Evolutionary conservation across 257 asterid species (phyloP).

Genomic region (Plantago elongata): DNA sequence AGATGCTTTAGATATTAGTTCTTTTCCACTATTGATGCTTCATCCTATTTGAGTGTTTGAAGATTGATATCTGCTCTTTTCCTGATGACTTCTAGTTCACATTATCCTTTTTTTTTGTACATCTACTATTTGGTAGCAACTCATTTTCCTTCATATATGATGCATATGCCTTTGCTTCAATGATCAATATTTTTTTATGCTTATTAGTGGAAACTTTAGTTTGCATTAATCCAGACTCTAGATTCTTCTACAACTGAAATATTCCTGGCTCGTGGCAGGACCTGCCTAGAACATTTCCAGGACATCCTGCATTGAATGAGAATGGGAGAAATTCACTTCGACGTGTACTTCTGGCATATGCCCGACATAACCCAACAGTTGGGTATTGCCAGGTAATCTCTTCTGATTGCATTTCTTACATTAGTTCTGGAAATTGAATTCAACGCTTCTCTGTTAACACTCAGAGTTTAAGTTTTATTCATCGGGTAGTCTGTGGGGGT

Average conservation of each 20-base stretch:
- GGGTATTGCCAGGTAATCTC: constrained; percentile 86
- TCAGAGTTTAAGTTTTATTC: constrained; percentile 1
- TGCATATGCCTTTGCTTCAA: constrained; percentile 12
- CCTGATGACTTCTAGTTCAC: constrained; percentile 17
- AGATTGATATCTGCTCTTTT: constrained; percentile 10
- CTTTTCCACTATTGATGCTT: neutral
- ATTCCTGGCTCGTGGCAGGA: constrained; percentile 48
- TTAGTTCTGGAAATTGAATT: constrained; percentile 14
- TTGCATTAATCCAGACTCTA: constrained; percentile 13
- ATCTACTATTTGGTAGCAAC: constrained; percentile 8
- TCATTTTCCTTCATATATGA: constrained; percentile 6
- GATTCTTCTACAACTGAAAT: constrained; percentile 25
- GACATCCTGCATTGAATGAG: constrained; percentile 89
- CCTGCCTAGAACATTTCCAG: constrained; percentile 91
- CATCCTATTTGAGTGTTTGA: constrained; percentile 13
- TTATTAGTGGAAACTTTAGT: constrained; percentile 12
- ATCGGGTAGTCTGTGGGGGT: no score
- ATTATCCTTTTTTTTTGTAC: constrained; percentile 21
- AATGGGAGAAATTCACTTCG: constrained; percentile 76
- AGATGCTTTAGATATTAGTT: no score
- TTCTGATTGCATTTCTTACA: constrained; percentile 17
- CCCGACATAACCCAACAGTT: constrained; percentile 84
- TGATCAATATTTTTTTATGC: neutral
- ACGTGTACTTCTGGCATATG: constrained; percentile 85
- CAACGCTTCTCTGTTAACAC: constrained; percentile 2